Percentiles rank a stretch among this genome's conserved stretches.
Evolutionary conservation across 2,329 filamentous ascomycete species (phyloP).

Genomic region (Diaporthe batatas): DNA sequence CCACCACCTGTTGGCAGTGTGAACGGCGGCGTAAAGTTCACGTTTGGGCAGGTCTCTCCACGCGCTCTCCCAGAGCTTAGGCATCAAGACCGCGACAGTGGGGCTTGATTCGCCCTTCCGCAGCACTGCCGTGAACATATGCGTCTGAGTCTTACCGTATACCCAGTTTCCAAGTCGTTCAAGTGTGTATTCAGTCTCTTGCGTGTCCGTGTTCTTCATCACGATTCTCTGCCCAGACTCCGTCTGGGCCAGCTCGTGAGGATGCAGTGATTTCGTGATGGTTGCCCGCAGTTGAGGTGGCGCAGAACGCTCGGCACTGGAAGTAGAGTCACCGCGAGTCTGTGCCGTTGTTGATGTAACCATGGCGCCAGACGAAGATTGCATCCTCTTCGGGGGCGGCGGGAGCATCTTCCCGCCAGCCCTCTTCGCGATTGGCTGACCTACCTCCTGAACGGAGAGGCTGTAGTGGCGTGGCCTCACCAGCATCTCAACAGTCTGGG

Average conservation of each 20-base stretch:
- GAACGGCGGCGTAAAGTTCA: background rate
- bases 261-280: background rate
- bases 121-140: background rate
- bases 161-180: background rate
- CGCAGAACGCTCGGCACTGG: background rate
- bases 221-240: background rate
- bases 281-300: background rate
- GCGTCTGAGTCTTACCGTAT: background rate
- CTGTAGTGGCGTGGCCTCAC: background rate
- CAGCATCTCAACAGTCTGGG: constrained; percentile 2
- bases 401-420: background rate
- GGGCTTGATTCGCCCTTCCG: background rate
- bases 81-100: background rate
- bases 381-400: background rate
- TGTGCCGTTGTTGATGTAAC: background rate
- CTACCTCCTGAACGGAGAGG: background rate
- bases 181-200: background rate
- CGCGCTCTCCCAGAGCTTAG: background rate
- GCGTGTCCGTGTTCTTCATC: background rate
- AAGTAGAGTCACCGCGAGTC: background rate
- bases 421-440: background rate
- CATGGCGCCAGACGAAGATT: background rate
- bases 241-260: background rate
- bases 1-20: background rate
- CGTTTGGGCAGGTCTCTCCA: background rate